phyloP scores from a whole-genome alignment of 2,329 filamentous ascomycete genomes.

The Capronia epimyces region DNA sequence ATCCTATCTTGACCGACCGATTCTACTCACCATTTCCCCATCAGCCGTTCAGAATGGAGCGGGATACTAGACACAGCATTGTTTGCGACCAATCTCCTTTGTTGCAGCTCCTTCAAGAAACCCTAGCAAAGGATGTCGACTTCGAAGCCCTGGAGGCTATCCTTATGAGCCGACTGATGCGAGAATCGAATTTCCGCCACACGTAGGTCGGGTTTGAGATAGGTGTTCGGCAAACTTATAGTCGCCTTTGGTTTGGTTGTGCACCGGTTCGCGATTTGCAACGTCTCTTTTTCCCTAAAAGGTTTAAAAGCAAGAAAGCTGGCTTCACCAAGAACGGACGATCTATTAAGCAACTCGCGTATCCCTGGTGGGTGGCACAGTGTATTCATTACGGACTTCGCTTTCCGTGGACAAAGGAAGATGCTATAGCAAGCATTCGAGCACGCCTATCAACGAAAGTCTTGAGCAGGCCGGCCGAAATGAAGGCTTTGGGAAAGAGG shows the following conservation, averaged over 20 bases:
- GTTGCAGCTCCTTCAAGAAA: neutral
- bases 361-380: neutral
- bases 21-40: neutral
- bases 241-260: neutral
- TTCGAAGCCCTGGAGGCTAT: neutral
- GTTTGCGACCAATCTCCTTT: neutral
- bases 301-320: neutral
- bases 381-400: neutral
- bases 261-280: neutral
- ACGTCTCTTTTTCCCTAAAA: neutral
- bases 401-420: neutral
- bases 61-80: neutral
- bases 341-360: neutral
- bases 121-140: neutral
- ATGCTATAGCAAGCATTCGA: neutral
- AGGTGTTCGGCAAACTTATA: neutral
- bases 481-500: neutral
- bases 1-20: neutral
- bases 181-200: neutral
- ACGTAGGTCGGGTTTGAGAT: neutral
- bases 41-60: neutral
- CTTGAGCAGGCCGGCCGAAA: neutral
- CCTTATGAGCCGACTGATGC: neutral
- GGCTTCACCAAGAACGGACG: neutral
- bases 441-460: neutral